Percentiles rank a stretch among this genome's conserved stretches.
These are phyloP conservation scores for Pichia ethanolica DNA, from an alignment of 805 yeast species.

Conservation along the genomic window DNA sequence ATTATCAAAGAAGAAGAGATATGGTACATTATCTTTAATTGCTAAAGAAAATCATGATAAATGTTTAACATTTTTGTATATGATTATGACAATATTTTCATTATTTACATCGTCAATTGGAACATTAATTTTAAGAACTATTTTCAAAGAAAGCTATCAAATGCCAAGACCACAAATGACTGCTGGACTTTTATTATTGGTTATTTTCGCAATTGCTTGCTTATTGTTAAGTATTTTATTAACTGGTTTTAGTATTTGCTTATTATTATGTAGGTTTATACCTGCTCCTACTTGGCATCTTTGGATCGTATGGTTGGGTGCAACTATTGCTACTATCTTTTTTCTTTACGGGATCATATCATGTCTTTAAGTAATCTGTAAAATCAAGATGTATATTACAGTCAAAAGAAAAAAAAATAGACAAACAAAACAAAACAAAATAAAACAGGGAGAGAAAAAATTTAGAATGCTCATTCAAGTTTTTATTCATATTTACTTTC, in stretches of 20 bases:
- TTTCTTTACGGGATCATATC: slow-evolving; percentile 35
- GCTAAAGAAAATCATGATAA: slow-evolving; percentile 32
- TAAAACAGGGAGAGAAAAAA: too few species aligned
- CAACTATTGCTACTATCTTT: slow-evolving; percentile 32
- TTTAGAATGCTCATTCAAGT: not conserved
- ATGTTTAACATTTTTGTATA: slow-evolving; percentile 38
- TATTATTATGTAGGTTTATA: slow-evolving; percentile 34
- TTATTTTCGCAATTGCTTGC: slow-evolving; percentile 33
- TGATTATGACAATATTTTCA: slow-evolving; percentile 33
- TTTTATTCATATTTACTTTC: too few species aligned
- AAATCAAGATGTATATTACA: too few species aligned
- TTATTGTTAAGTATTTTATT: slow-evolving; percentile 32
- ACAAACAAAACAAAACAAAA: too few species aligned
- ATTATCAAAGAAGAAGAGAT: not conserved
- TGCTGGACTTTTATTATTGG: slow-evolving; percentile 20
- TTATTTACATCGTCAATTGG: slow-evolving; percentile 37
- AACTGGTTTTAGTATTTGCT: slow-evolving; percentile 36
- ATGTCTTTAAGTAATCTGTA: slow-evolving; percentile 11
- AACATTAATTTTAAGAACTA: slow-evolving; percentile 26
- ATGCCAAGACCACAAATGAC: slow-evolving; percentile 7
- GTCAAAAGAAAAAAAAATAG: too few species aligned
- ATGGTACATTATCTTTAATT: slow-evolving; percentile 12
- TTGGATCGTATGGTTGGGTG: slow-evolving; percentile 34
- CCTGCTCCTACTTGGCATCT: slow-evolving; percentile 37
- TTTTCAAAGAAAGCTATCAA: slow-evolving; percentile 12